A percentile compares a stretch with the other conserved stretches of the same genome.
Conservation (phyloP, 805 yeast species). For the Suhomyces pyralidae region DNA sequence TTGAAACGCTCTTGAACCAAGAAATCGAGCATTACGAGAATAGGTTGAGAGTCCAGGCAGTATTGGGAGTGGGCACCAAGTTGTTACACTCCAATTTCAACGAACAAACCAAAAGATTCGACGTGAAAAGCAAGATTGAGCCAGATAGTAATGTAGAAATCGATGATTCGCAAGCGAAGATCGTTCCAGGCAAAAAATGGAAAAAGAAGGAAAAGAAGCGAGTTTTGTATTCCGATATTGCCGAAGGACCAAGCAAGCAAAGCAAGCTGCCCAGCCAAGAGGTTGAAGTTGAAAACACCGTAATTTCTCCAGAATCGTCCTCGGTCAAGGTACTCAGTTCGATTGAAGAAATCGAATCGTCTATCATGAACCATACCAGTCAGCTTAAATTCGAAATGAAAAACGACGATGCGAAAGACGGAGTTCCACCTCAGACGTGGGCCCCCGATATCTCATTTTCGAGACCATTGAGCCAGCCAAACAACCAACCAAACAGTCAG, state of each 20-base stretch:
- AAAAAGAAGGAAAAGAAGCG: conserved; percentile 7
- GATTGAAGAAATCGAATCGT: conserved; percentile 36
- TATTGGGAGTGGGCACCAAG: conserved; percentile 21
- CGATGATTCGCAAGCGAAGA: conserved; percentile 1
- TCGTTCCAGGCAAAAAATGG: conserved; percentile 6
- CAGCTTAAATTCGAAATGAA: conserved; percentile 11
- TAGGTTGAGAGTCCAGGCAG: conserved; percentile 24
- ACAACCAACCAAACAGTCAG: background rate
- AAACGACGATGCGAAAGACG: background rate
- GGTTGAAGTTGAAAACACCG: background rate
- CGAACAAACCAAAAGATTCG: background rate
- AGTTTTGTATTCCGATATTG: background rate
- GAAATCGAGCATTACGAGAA: conserved; percentile 23
- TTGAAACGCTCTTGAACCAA: background rate
- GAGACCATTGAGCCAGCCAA: background rate
- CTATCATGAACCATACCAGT: conserved; percentile 33
- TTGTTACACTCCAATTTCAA: conserved; percentile 14
- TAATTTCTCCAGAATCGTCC: background rate
- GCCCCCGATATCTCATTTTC: background rate
- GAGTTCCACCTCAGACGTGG: background rate
- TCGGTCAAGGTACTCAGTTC: conserved; percentile 19
- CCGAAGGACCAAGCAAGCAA: background rate
- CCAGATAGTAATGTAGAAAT: background rate
- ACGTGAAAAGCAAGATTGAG: background rate
- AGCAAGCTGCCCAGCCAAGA: background rate